Evolutionary conservation across 257 asterid species (phyloP), one percentile per base, ranked within the genome.

Genomic region (Fraxinus excelsior): DNA sequence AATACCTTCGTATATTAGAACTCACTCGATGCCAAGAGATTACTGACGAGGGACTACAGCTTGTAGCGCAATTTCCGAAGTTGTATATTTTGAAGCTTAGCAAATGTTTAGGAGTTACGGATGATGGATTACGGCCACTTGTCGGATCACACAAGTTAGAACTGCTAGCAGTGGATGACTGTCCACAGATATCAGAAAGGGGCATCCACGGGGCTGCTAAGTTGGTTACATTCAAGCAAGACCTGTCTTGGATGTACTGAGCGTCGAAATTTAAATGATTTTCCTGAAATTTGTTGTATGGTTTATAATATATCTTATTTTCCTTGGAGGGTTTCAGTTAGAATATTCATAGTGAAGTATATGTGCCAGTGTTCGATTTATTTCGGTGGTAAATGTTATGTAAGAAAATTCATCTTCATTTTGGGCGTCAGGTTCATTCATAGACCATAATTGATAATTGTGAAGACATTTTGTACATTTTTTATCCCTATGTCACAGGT

Each of bases 21-120:
- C 87, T 94, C 14, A 84, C 79, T 3, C 83, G 94, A 72, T 94
- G 98, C 84, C 97, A 94, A 76, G 97, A 92, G 85, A 85, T 94
- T 60, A 90, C 94, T 0, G 98, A 94, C 25, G 96, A 89, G 58
- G 98, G 98, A 51, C 42, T 91, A 49, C 90, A 87, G 84, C 86
- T 89, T 4, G 91, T 89, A 3, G 80, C 71, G 38, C 89, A 84
- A 31, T 83, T 75, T 72, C 96, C 90, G 0, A 81, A 28, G 74
- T 23, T 94, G 82, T n/a, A 78, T 13, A 85, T 87, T 19, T 77
- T 94, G 75, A 87, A 83, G 79, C 85, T 94, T 29, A 83, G 88
- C 67, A 89, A 88, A 84, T 94, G 97, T 77, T 71, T 92, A 81
- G 97, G 97, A 72, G 81, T 92, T 10, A 89, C 87, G 5, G 92